These are phyloP conservation scores for Adansonia rubrostipa DNA, from an alignment of 441 rosid species.

Conservation along the genomic window DNA sequence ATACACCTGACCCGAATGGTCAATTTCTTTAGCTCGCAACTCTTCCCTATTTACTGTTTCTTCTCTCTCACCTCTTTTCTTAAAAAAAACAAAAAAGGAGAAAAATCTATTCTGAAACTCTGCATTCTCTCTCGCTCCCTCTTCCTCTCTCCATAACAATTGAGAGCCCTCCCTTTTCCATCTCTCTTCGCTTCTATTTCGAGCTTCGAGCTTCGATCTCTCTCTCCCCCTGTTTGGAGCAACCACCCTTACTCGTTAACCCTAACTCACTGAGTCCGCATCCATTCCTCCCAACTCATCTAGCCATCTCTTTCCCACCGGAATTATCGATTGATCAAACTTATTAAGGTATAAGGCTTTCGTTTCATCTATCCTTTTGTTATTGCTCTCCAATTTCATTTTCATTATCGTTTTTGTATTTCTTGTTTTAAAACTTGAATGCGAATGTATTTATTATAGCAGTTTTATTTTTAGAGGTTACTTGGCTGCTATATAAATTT, in stretches of 20 bases:
- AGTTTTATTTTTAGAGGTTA: neutral
- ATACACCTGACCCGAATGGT: too few relatives aligned
- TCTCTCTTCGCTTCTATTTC: constrained; percentile 22
- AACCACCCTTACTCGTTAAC: neutral
- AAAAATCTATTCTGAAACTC: too few relatives aligned
- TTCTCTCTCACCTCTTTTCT: too few relatives aligned
- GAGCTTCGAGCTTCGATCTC: constrained; percentile 26
- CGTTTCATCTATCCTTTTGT: neutral
- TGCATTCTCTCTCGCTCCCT: too few relatives aligned
- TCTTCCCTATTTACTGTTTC: too few relatives aligned
- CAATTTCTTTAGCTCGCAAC: too few relatives aligned
- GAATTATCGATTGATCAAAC: constrained; percentile 1
- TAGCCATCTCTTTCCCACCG: neutral
- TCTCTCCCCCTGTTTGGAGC: neutral
- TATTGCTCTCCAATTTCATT: neutral
- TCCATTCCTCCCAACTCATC: neutral
- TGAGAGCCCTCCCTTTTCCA: too few relatives aligned
- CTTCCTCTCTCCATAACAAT: too few relatives aligned
- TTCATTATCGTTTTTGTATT: neutral
- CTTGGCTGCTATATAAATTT: neutral
- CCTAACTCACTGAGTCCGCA: constrained; percentile 33
- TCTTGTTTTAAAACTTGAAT: neutral
- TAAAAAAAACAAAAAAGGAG: too few relatives aligned
- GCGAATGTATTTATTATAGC: neutral
- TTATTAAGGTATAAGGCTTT: constrained; percentile 23